Percentiles rank a stretch among this genome's conserved stretches.
These are phyloP conservation scores for Babesia bovis DNA, from an alignment of 169 alveolate genomes.

Conservation along the genomic window DNA sequence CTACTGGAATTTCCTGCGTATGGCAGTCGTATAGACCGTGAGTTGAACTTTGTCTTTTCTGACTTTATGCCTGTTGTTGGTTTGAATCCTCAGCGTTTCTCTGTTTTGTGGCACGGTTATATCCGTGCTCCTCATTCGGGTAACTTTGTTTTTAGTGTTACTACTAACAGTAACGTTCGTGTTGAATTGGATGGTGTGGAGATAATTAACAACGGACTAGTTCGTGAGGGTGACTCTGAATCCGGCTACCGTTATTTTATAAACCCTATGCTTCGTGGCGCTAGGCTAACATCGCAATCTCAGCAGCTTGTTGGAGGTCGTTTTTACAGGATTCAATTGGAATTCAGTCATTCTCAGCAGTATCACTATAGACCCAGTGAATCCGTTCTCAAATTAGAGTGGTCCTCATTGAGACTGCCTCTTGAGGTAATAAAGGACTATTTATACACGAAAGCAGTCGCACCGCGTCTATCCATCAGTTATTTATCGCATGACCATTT, in stretches of 20 bases:
- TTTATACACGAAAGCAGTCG: constrained; percentile 37
- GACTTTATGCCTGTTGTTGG: constrained; percentile 82
- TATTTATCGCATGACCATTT: constrained; percentile 67
- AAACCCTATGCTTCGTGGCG: constrained; percentile 64
- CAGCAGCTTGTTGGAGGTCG: constrained; percentile 84
- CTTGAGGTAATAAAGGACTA: constrained; percentile 29
- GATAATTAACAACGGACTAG: constrained; percentile 34
- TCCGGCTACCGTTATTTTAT: constrained; percentile 54
- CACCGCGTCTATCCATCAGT: constrained; percentile 69
- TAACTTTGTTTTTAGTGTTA: constrained; percentile 38
- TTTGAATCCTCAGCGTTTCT: constrained; percentile 78
- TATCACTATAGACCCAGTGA: constrained; percentile 70
- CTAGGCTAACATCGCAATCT: constrained; percentile 71
- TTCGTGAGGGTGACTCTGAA: constrained; percentile 47
- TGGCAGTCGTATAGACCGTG: constrained; percentile 75
- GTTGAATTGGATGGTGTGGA: constrained; percentile 48
- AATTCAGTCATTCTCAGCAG: constrained; percentile 83
- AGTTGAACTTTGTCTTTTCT: constrained; percentile 78
- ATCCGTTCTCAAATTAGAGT: constrained; percentile 46
- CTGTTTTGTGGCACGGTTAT: constrained; percentile 76
- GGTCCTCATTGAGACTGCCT: constrained; percentile 26
- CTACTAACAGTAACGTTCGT: constrained; percentile 36
- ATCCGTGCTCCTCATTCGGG: constrained; percentile 61
- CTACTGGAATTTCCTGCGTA: constrained; percentile 70
- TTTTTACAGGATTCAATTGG: constrained; percentile 78